Evolutionary conservation across 345 rosid species (phyloP).

Genomic region (Syzygium jambos): DNA sequence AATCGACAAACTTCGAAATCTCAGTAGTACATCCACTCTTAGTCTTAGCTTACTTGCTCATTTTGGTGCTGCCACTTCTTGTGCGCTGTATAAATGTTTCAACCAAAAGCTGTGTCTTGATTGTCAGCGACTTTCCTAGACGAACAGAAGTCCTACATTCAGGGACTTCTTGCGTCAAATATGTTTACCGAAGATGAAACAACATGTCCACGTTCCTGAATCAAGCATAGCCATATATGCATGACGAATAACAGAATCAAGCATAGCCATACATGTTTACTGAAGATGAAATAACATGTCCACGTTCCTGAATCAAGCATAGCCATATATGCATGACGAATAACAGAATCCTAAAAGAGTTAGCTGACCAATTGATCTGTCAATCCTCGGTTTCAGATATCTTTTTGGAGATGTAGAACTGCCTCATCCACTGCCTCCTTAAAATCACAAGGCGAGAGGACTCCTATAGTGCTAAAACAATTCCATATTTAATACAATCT

Average conservation of each 20-base stretch:
- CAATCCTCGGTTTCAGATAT: background rate
- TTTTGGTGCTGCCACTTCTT: background rate
- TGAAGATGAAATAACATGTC: background rate
- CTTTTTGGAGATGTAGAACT: background rate
- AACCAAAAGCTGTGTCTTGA: background rate
- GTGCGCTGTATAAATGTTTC: background rate
- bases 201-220: background rate
- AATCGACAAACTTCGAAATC: background rate
- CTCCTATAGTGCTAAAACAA: background rate
- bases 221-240: background rate
- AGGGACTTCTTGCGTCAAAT: background rate
- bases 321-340: background rate
- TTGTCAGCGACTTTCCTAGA: background rate
- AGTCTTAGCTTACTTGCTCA: background rate
- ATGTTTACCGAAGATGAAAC: background rate
- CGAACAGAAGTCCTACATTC: background rate
- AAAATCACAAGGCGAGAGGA: background rate
- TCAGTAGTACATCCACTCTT: background rate
- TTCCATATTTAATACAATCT: no score
- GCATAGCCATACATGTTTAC: background rate
- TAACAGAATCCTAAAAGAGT: background rate
- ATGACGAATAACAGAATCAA: background rate
- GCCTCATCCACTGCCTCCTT: background rate
- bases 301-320: background rate
- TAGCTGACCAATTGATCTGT: background rate